Evolutionary conservation across 148 eudicot genomes (phyloP).

Genomic region (Amaranthus hypochondriacus): DNA sequence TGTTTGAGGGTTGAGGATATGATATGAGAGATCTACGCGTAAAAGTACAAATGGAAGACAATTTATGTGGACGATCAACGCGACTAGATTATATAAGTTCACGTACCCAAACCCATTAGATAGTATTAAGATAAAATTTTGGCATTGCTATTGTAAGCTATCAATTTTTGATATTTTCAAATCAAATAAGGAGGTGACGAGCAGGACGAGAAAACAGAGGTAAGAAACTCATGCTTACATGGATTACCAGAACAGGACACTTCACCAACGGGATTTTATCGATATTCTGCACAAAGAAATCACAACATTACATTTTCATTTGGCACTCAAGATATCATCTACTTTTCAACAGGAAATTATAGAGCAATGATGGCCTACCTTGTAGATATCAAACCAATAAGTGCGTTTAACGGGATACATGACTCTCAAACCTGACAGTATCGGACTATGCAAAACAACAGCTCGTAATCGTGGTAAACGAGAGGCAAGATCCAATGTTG

Average conservation of each 20-base stretch:
- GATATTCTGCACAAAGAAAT: slow-evolving; percentile 60
- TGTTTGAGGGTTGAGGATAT: no score
- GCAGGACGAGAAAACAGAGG: background rate
- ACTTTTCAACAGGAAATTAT: background rate
- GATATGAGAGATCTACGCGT: no score
- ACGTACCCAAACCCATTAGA: no score
- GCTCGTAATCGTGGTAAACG: slow-evolving; percentile 78
- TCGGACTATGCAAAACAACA: slow-evolving; percentile 81
- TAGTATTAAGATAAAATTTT: no score
- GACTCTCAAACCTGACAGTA: slow-evolving; percentile 81
- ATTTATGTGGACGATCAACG: no score
- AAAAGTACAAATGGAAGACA: no score
- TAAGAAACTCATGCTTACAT: slow-evolving; percentile 47
- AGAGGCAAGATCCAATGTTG: slow-evolving; percentile 77
- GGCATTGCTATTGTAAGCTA: background rate
- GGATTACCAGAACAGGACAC: slow-evolving; percentile 81
- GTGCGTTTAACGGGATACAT: slow-evolving; percentile 90
- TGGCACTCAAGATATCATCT: slow-evolving; percentile 10
- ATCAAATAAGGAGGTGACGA: background rate
- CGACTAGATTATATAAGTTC: no score
- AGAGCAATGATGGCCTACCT: slow-evolving; percentile 36
- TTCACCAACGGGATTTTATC: slow-evolving; percentile 78
- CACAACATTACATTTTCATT: slow-evolving; percentile 12
- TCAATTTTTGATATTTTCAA: background rate
- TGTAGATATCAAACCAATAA: slow-evolving; percentile 90